Evolutionary conservation across 108 stramenopile genomes (phyloP), one percentile per base, ranked within the genome.

Genomic region (Pseudonitzschia delicatissima): DNA sequence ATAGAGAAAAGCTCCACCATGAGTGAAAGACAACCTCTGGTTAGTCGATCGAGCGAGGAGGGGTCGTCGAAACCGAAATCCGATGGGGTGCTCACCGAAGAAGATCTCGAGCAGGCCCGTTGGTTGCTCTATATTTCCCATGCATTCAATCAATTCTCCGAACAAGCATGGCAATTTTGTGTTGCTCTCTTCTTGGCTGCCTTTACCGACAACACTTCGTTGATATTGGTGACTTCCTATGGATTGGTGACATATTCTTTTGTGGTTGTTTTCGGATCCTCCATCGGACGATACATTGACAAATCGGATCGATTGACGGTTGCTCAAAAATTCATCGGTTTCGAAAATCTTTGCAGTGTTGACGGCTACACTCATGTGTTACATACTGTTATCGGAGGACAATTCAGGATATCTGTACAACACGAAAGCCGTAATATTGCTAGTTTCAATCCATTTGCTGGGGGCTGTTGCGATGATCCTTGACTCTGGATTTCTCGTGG

Each of bases 121-220:
- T 66, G 69, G 20, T 37, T 76, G 42, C 49, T 87, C 35, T 87
- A 80, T 45, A 36, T 76, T 3, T 81, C 82, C 13, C 86, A 87
- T 69, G 66, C 74, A 21, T 74, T 83, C 67, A 62, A 80, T 48
- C 80, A 79, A 58, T 83, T 84, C 57, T 71, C 78, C 1, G 86
- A 87, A 48, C 50, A 60, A 34, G 51, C 78, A 2, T 87, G 86
- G 86, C 80, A 87, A 63, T 87, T 87, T 53, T 73, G 74, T 34
- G 37, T 87, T 21, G 72, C 71, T n/a, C 52, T 87, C 5, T 84
- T 87, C 45, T 62, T 87, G 12, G 71, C 86, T 18, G 86, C 86
- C 1, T 72, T 82, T 48, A 62, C 81, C 39, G 74, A 81, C 37
- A 82, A 84, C 50, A 34, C 83, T 25, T 67, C 64, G 33, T 42